Conservation (phyloP, 2,329 filamentous ascomycete species). For the Epichloe amarillans region DNA sequence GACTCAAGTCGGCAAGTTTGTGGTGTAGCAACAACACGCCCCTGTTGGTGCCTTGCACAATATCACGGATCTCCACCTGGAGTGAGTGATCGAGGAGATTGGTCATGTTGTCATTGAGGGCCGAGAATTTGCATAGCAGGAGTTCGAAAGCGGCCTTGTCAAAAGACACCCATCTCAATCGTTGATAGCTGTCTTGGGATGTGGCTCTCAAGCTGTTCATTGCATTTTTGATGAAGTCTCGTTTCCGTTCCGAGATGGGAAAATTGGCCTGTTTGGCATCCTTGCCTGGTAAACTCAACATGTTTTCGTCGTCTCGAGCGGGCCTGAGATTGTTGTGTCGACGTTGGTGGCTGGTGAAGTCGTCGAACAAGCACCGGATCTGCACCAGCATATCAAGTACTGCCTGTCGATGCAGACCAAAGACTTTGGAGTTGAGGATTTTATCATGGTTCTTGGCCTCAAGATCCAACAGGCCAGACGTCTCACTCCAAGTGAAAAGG, state of each 20-base stretch:
- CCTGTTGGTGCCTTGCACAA: constrained; percentile 34
- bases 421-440: constrained; percentile 32
- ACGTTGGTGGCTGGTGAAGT: constrained; percentile 30
- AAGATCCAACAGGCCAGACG: constrained; percentile 32
- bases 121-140: constrained; percentile 28
- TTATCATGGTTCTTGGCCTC: constrained; percentile 26
- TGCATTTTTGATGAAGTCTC: constrained; percentile 30
- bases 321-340: constrained; percentile 24
- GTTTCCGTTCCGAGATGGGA: constrained; percentile 26
- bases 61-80: constrained; percentile 33
- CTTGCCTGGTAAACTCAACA: constrained; percentile 25
- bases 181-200: constrained; percentile 19
- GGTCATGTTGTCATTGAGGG: constrained; percentile 34
- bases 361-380: constrained; percentile 31
- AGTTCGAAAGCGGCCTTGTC: constrained; percentile 32
- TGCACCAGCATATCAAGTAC: constrained; percentile 35
- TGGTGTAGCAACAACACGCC: constrained; percentile 33
- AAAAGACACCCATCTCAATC: constrained; percentile 32
- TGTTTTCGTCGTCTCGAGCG: constrained; percentile 20
- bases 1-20: constrained; percentile 30
- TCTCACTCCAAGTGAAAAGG: constrained; percentile 35
- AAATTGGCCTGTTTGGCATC: constrained; percentile 32
- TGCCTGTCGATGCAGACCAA: constrained; percentile 33
- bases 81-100: constrained; percentile 32
- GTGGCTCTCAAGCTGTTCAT: constrained; percentile 26